These are phyloP conservation scores for Saccharomyces paradoxus DNA, from an alignment of 805 yeast genomes.

Conservation along the genomic window DNA sequence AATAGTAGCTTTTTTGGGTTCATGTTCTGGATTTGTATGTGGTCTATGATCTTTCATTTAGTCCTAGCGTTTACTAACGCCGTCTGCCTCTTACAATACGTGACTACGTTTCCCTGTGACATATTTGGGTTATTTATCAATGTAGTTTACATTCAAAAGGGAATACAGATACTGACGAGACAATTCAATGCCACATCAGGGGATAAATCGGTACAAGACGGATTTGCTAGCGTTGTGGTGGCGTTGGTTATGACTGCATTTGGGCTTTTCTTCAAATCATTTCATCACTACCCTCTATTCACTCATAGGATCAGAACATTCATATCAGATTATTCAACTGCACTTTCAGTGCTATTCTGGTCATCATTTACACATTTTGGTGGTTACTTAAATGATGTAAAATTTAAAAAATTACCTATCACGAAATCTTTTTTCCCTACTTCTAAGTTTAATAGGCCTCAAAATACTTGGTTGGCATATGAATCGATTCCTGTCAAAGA, in stretches of 20 bases:
- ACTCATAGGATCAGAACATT: constrained; percentile 54
- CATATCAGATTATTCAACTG: constrained; percentile 80
- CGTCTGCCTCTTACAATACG: constrained; percentile 57
- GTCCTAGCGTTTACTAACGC: constrained; percentile 61
- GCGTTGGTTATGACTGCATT: constrained; percentile 68
- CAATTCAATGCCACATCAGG: constrained; percentile 48
- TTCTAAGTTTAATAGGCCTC: constrained; percentile 16
- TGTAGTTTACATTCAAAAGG: constrained; percentile 81
- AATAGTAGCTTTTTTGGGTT: constrained; percentile 65
- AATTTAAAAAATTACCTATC: constrained; percentile 58
- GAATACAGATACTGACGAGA: constrained; percentile 66
- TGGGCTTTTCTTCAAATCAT: constrained; percentile 58
- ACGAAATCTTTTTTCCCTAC: constrained; percentile 75
- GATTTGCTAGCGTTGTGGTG: constrained; percentile 67
- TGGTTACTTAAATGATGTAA: constrained; percentile 51
- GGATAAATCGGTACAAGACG: constrained; percentile 35
- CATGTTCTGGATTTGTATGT: constrained; percentile 91
- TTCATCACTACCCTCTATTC: constrained; percentile 49
- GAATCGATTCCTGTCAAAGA: constrained; percentile 47
- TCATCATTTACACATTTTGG: constrained; percentile 92
- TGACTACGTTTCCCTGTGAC: constrained; percentile 80
- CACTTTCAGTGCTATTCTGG: constrained; percentile 76
- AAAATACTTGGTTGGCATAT: constrained; percentile 35
- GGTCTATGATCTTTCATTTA: constrained; percentile 82
- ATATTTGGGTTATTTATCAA: constrained; percentile 89